Evolutionary conservation across 2,329 filamentous ascomycete species (phyloP), one percentile per base, ranked within the genome.

Genomic region (Esteya vermicola): DNA sequence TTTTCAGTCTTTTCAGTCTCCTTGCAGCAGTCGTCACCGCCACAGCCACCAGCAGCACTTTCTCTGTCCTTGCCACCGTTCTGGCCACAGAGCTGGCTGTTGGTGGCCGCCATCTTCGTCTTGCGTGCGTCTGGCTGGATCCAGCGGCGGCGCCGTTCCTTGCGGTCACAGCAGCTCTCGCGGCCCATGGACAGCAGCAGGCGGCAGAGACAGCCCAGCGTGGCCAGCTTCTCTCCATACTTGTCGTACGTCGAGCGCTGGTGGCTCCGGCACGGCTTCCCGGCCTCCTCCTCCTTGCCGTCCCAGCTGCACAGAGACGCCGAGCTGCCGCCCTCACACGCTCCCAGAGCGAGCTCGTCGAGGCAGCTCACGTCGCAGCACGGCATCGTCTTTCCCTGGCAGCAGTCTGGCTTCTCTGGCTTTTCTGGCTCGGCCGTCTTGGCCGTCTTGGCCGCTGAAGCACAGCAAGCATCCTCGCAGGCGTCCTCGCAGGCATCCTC

Each of bases 131-230:
- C n/a, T 18, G 6, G 6, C 18, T 26, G 23, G 19, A 4, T n/a
- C 4, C 21, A 30, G 6, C 21, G 20, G 8, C 28, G 28, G 9
- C 35, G 21, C 12, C 22, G 30, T 16, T 12, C 45, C 13, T 43
- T 51, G 19, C 51, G 48, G 19, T 52, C 48, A 40, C 69, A 73
- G 54, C 69, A 72, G 0, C 67, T 60, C 45, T 72, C 66, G 41
- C 68, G 58, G 0, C 68, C 68, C 16, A 70, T 56, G 9, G 67
- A 62, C 22, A 72, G 44, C 14, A 74, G 59, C 18, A 65, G 60
- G 16, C 68, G 62, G 43, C 70, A 74, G 44, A 73, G 66, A 49
- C 69, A 73, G 4, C 68, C 68, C 1, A 74, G 51, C 5, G 67
- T 62, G 33, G 62, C 51, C 2, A 73, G 59, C 13, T 48, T 64